Percentiles rank a stretch among this genome's conserved stretches.
Conservation (phyloP, 768 basidiomycete species). For the Exidia glandulosa region DNA sequence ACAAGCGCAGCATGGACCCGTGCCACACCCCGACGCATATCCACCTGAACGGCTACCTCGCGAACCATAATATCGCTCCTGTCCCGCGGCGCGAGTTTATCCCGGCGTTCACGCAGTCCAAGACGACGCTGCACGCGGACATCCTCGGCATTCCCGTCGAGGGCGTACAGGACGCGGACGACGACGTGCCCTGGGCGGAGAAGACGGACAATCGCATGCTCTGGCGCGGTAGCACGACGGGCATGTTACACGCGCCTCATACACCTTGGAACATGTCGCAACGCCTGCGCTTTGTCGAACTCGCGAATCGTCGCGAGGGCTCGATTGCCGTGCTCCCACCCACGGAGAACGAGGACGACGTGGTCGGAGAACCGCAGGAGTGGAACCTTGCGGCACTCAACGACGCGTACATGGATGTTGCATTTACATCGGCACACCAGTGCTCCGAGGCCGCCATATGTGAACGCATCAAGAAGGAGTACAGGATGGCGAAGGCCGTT, state of each 20-base stretch:
- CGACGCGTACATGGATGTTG: constrained; percentile 50
- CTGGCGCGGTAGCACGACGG: constrained; percentile 71
- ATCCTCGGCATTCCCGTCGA: constrained; percentile 23
- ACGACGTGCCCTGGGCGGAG: constrained; percentile 54
- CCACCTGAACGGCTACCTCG: constrained; percentile 38
- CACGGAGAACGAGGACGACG: constrained; percentile 10
- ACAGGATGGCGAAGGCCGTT: constrained; percentile 39
- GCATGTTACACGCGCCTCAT: constrained; percentile 32
- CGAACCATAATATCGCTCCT: background rate
- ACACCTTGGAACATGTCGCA: constrained; percentile 42
- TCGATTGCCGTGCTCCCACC: constrained; percentile 29
- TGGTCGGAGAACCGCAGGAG: constrained; percentile 25
- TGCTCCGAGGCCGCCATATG: constrained; percentile 36
- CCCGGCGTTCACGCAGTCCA: constrained; percentile 44
- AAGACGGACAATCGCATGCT: constrained; percentile 50
- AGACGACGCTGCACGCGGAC: constrained; percentile 42
- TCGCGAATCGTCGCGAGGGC: constrained; percentile 30
- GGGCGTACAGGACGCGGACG: constrained; percentile 19
- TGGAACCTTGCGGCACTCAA: constrained; percentile 23
- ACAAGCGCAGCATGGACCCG: constrained; percentile 36
- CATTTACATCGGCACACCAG: constrained; percentile 36
- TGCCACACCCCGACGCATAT: constrained; percentile 32
- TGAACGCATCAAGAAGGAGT: constrained; percentile 30
- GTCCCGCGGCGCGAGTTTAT: constrained; percentile 29
- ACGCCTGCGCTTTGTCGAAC: constrained; percentile 34